phyloP scores from a whole-genome alignment of 2,329 filamentous ascomycete genomes.

The Colletotrichum sidae region DNA sequence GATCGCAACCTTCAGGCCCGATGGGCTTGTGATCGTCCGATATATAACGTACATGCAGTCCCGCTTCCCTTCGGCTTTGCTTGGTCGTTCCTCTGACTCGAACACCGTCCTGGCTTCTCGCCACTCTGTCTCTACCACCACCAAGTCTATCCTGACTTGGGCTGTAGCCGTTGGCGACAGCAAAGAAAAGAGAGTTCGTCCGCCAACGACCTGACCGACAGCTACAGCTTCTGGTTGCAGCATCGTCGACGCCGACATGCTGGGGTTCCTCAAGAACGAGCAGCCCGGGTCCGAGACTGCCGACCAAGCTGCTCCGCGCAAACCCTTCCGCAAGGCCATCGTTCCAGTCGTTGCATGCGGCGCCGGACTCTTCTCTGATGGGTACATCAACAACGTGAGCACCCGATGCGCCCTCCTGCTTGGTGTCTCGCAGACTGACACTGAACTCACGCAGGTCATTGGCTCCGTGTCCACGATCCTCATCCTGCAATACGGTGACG shows the following conservation, averaged over 20 bases:
- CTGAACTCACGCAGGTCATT: conserved; percentile 72
- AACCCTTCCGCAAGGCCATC: conserved; percentile 31
- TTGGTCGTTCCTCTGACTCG: conserved; percentile 1
- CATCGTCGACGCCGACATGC: conserved; percentile 9
- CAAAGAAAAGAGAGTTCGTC: too few species aligned
- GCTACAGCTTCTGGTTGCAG: not conserved
- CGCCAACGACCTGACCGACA: too few species aligned
- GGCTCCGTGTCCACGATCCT: conserved; percentile 88
- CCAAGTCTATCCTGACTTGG: not conserved
- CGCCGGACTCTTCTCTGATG: conserved; percentile 90
- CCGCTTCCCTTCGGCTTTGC: not conserved
- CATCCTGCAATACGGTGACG: conserved; percentile 71
- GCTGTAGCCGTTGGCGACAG: not conserved
- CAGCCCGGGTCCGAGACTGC: conserved; percentile 17
- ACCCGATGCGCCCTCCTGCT: not conserved
- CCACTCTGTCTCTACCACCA: conserved; percentile 2
- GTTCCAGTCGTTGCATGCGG: conserved; percentile 87
- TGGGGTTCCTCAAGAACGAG: conserved; percentile 18
- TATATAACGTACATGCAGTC: conserved; percentile 20
- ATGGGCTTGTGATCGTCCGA: conserved; percentile 27
- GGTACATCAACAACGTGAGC: conserved; percentile 86
- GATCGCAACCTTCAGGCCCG: not conserved
- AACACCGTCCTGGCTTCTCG: not conserved
- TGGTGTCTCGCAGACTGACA: conserved; percentile 8
- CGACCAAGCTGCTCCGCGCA: conserved; percentile 9